Evolutionary conservation across 208 protist species (phyloP).

Genomic region (Tritrichomonas musculus): DNA sequence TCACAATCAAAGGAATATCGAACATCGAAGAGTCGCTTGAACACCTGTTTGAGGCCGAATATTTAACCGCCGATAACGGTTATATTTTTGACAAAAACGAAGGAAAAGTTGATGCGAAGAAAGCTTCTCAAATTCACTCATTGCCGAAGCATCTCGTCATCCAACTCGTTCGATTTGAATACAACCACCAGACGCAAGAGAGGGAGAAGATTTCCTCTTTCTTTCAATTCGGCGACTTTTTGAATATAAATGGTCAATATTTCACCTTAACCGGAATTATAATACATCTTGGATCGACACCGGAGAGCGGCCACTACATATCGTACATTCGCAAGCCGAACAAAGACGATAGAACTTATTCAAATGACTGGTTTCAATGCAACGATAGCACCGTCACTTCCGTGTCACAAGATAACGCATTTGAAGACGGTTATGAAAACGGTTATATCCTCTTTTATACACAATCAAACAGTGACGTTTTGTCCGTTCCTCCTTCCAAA

Average conservation of each 20-base stretch:
- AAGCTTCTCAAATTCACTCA: not conserved
- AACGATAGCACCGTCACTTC: too few species aligned
- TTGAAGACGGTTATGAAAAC: too few species aligned
- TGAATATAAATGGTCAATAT: not conserved
- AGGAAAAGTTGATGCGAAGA: not conserved
- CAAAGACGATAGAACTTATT: too few species aligned
- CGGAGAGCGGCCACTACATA: not conserved
- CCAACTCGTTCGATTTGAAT: not conserved
- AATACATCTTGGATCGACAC: not conserved
- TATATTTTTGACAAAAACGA: not conserved
- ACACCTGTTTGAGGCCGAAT: not conserved
- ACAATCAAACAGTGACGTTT: too few species aligned
- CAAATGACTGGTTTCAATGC: too few species aligned
- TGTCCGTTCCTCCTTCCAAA: too few species aligned
- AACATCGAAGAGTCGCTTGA: not conserved
- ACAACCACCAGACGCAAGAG: not conserved
- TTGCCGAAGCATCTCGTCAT: not conserved
- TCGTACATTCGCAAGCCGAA: too few species aligned
- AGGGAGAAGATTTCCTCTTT: not conserved
- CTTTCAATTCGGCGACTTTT: not conserved
- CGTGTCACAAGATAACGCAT: too few species aligned
- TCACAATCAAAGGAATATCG: not conserved
- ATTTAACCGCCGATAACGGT: not conserved
- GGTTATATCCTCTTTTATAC: too few species aligned
- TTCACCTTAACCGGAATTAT: not conserved